Evolutionary conservation across 2,329 filamentous ascomycete genomes (phyloP).

Genomic region (Phialocephala sp.): DNA sequence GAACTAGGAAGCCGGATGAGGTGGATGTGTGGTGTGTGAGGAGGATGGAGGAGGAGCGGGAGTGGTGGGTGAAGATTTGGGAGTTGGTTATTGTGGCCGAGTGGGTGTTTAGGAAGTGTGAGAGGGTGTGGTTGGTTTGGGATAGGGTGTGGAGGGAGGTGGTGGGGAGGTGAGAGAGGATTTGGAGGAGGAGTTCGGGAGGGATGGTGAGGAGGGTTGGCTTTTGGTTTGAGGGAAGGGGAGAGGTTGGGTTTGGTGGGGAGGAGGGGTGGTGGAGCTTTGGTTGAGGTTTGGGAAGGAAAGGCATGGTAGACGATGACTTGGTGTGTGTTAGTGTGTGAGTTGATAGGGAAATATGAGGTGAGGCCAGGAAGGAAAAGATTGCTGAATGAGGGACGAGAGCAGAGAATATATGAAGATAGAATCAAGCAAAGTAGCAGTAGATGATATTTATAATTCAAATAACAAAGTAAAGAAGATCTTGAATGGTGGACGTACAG

Average conservation of each 20-base stretch:
- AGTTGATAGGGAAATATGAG: background rate
- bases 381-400: background rate
- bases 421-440: background rate
- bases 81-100: conserved; percentile 34
- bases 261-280: background rate
- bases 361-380: background rate
- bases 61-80: conserved; percentile 25
- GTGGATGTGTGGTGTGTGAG: conserved; percentile 10
- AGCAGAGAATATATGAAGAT: background rate
- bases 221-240: background rate
- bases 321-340: conserved; percentile 3
- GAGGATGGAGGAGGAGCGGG: conserved; percentile 23
- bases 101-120: conserved; percentile 29
- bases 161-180: conserved; percentile 33
- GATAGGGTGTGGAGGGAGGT: conserved; percentile 27
- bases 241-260: background rate
- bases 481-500: background rate
- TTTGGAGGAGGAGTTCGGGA: conserved; percentile 47
- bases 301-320: conserved; percentile 9
- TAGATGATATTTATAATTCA: background rate
- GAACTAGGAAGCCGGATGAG: conserved; percentile 30
- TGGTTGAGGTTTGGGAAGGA: background rate
- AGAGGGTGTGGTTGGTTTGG: conserved; percentile 28
- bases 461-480: background rate
- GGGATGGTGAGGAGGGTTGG: conserved; percentile 30